Base-by-base conservation (phyloP, 805 yeast species). In the Schizosaccharomyces japonicus region DNA sequence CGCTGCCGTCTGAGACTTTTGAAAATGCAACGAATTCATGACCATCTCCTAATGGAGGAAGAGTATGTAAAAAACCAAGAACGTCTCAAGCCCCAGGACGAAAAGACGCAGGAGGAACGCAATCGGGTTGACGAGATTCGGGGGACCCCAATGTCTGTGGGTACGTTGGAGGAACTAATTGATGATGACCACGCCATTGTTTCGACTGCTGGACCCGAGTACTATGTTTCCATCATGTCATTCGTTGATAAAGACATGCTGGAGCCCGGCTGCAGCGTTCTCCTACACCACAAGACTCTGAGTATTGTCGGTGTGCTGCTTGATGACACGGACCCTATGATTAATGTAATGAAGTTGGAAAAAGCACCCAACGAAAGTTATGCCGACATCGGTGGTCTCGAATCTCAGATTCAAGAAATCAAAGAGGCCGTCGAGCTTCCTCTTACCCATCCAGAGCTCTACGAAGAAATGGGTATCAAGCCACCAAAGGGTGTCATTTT, bases 121-220 rank as follows among this genome's bases (percentile, higher is more conserved):
- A 85, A 83, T 55, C 84, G 85, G 62, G 78, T 90, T 50, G 96
- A 90, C 60, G 95, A 85, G 55, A 72, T 90, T 58, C 76, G 98
- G 63, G 98, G 98, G 5, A 76, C 82, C 40, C 98, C 98, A 49
- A 78, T 90, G 80, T 78, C 94, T 36, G 80, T 90, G 52, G 98
- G 98, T 46, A 84, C 95, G 2, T 69, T 90, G 57, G 98, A 90
- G 61, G 98, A 90, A 66, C 82, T 90, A 52, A 82, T 90, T 55
- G 98, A 90, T 60, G 98, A 90, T 63, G 98, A 90, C 60, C 98
- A 90, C 63, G 98, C 98, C 17, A 90, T 90, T 67, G 95, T 90
- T 42, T 83, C 95, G 44, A 77, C 92, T 48, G 76, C 92, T 5
- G 95, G 96, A 21, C 94, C 96, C 5, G 98, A 90, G 64, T 90